Evolutionary conservation across 441 rosid species (phyloP).

Genomic region (Corymbia citriodora): DNA sequence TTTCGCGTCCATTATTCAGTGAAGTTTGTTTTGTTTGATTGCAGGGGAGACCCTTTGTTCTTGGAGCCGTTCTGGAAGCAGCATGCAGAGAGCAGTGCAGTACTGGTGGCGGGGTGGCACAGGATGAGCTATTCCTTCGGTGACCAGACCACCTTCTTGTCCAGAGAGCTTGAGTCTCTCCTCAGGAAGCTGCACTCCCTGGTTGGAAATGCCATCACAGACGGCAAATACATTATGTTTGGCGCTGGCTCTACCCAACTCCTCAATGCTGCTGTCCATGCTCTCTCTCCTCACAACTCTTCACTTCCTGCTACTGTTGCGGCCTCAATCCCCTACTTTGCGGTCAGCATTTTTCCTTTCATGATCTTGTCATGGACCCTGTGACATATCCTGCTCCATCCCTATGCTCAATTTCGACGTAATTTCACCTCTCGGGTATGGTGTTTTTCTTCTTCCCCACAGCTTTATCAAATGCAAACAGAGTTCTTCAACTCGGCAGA

Average conservation of each 20-base stretch:
- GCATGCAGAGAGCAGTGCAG: slow-evolving; percentile 43
- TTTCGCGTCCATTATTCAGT: background rate
- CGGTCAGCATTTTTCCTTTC: slow-evolving; percentile 9
- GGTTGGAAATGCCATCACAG: slow-evolving; percentile 54
- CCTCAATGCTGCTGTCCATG: slow-evolving; percentile 50
- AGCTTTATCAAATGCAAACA: slow-evolving; percentile 25
- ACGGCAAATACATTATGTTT: slow-evolving; percentile 37
- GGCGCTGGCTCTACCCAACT: slow-evolving; percentile 68
- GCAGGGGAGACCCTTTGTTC: slow-evolving; percentile 68
- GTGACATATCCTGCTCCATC: background rate
- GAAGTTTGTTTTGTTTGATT: background rate
- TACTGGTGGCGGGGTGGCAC: slow-evolving; percentile 67
- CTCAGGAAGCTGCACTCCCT: slow-evolving; percentile 44
- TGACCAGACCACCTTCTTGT: slow-evolving; percentile 6
- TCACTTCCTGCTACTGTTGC: slow-evolving; percentile 33
- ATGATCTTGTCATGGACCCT: background rate
- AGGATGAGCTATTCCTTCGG: slow-evolving; percentile 48
- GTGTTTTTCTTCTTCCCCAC: background rate
- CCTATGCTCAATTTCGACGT: background rate
- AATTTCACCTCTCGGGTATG: background rate
- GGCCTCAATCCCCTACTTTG: slow-evolving; percentile 36
- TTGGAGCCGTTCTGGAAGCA: slow-evolving; percentile 67
- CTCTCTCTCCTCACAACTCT: slow-evolving; percentile 28
- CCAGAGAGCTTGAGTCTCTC: slow-evolving; percentile 33
- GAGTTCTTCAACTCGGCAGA: slow-evolving; percentile 20